Evolutionary conservation across 257 asterid species (phyloP).

Genomic region (Capsicum chinense): DNA sequence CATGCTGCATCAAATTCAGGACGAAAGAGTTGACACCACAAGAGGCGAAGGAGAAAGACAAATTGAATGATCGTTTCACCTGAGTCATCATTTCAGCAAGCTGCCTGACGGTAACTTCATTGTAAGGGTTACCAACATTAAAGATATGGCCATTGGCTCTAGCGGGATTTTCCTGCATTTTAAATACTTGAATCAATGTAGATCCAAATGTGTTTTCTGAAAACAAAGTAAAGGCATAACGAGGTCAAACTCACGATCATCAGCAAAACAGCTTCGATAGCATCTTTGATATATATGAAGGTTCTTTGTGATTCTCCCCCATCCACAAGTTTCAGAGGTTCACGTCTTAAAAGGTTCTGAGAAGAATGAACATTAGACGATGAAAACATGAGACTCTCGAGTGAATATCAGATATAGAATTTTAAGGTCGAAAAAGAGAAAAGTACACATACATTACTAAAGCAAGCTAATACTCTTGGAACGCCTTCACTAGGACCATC

Average conservation of each 20-base stretch:
- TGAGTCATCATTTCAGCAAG: constrained; percentile 98
- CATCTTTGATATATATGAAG: constrained; percentile 89
- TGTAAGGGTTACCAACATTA: constrained; percentile 92
- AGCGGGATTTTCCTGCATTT: constrained; percentile 82
- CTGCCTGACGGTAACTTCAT: constrained; percentile 94
- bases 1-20: neutral
- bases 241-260: constrained; percentile 69
- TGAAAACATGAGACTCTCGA: constrained; percentile 28
- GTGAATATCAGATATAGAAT: constrained; percentile 8
- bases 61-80: constrained; percentile 46
- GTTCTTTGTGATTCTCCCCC: constrained; percentile 96
- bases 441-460: constrained; percentile 69
- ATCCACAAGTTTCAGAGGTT: constrained; percentile 92
- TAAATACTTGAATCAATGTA: constrained; percentile 35
- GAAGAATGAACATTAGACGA: constrained; percentile 23
- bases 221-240: constrained; percentile 2
- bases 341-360: constrained; percentile 86
- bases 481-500: constrained; percentile 99
- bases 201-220: neutral
- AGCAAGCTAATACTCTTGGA: constrained; percentile 98
- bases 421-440: constrained; percentile 16
- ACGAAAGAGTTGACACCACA: constrained; percentile 10
- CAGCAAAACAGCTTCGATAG: constrained; percentile 88
- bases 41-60: neutral
- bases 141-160: constrained; percentile 93